Percentiles rank a stretch among this genome's conserved stretches.
Conservation (phyloP, 768 basidiomycete species). For the Boletus patriciae region DNA sequence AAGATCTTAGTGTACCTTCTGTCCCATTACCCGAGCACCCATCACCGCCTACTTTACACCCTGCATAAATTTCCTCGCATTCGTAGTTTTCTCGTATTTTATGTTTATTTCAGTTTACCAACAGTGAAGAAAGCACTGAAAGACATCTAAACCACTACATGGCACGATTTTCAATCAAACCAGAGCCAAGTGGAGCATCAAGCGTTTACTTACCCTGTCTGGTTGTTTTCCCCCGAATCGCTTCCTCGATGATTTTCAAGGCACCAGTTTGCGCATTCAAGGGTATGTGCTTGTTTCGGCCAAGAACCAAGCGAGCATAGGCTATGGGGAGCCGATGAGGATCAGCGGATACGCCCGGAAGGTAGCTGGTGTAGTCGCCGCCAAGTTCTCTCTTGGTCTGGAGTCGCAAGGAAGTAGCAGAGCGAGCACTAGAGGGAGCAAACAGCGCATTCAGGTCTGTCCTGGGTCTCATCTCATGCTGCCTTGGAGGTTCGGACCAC, state of each 20-base stretch:
- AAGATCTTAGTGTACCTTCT: slow-evolving; percentile 4
- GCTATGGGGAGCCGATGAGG: slow-evolving; percentile 39
- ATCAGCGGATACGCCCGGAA: slow-evolving; percentile 30
- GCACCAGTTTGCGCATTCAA: slow-evolving; percentile 41
- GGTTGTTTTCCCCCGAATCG: slow-evolving; percentile 6
- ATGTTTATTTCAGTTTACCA: slow-evolving; percentile 30
- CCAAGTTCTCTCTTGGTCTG: slow-evolving; percentile 39
- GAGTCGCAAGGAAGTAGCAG: slow-evolving; percentile 18
- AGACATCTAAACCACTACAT: slow-evolving; percentile 14
- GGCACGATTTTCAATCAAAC: background rate
- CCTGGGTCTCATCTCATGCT: slow-evolving; percentile 22
- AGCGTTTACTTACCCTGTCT: slow-evolving; percentile 12
- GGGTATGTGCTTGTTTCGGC: slow-evolving; percentile 43
- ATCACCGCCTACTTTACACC: slow-evolving; percentile 15
- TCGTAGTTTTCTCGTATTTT: slow-evolving; percentile 24
- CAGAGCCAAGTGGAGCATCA: background rate
- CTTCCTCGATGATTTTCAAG: slow-evolving; percentile 38
- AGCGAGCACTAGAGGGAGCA: background rate
- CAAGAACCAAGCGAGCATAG: slow-evolving; percentile 44
- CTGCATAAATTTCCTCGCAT: slow-evolving; percentile 4
- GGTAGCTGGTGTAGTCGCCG: slow-evolving; percentile 54
- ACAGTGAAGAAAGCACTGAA: background rate
- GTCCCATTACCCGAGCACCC: slow-evolving; percentile 1
- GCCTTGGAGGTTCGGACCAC: background rate
- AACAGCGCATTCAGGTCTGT: slow-evolving; percentile 26